These are phyloP conservation scores for Baudoinia panamericana DNA, from an alignment of 495 filamentous ascomycete species.

Conservation along the genomic window DNA sequence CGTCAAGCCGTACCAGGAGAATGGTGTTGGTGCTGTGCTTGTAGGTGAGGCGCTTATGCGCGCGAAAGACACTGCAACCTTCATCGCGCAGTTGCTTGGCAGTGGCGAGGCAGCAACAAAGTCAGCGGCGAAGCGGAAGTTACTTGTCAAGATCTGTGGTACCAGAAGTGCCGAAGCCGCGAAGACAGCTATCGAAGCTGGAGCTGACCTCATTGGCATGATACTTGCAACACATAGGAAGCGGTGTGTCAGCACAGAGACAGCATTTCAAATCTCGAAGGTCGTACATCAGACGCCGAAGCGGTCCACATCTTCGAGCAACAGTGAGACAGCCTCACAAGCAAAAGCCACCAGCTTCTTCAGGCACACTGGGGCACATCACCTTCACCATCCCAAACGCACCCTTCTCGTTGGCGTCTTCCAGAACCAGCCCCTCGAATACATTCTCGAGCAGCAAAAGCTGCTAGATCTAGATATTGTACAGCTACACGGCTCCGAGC, in stretches of 20 bases:
- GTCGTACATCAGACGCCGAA: conserved; percentile 50
- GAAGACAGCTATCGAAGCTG: conserved; percentile 64
- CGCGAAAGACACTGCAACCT: conserved; percentile 60
- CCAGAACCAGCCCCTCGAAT: conserved; percentile 72
- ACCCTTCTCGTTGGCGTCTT: conserved; percentile 90
- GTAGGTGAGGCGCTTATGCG: conserved; percentile 96
- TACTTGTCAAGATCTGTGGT: conserved; percentile 91
- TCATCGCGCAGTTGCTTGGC: conserved; percentile 70
- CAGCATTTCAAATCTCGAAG: conserved; percentile 65
- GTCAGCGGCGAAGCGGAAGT: conserved; percentile 16
- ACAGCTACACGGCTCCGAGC: conserved; percentile 84
- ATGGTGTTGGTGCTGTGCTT: conserved; percentile 82
- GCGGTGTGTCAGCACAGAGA: conserved; percentile 61
- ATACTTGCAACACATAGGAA: conserved; percentile 74
- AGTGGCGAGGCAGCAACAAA: conserved; percentile 25
- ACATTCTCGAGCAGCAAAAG: conserved; percentile 62
- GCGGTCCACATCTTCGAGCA: not conserved
- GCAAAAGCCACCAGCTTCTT: conserved; percentile 45
- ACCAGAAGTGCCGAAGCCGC: conserved; percentile 76
- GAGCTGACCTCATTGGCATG: conserved; percentile 85
- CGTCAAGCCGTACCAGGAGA: conserved; percentile 72
- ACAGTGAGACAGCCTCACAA: not conserved
- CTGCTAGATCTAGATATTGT: conserved; percentile 75
- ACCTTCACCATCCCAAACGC: conserved; percentile 42
- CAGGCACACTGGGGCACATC: conserved; percentile 37